Conservation (phyloP, 805 yeast species). For the Candida ficus region DNA sequence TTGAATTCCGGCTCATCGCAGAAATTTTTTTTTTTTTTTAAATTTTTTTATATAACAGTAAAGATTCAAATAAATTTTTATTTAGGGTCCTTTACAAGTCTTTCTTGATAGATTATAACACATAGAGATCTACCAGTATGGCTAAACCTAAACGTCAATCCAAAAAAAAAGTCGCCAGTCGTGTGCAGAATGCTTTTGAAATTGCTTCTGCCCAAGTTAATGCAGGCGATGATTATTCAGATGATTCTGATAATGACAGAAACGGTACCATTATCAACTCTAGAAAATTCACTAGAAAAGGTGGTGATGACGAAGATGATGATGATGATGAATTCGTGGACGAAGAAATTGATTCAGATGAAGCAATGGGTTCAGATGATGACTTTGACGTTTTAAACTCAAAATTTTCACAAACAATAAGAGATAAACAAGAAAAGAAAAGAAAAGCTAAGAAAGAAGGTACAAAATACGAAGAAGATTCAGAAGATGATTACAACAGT, state of each 20-base stretch:
- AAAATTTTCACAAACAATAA: constrained; percentile 62
- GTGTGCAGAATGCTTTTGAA: constrained; percentile 48
- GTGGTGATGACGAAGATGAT: constrained; percentile 25
- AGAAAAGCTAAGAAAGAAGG: constrained; percentile 12
- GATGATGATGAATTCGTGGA: constrained; percentile 41
- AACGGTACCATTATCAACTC: constrained; percentile 36
- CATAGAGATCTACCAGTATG: too few relatives aligned
- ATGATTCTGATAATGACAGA: constrained; percentile 28
- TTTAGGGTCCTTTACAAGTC: not conserved
- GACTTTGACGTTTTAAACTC: constrained; percentile 60
- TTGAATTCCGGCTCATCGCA: constrained; percentile 12
- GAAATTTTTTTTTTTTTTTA: constrained; percentile 2
- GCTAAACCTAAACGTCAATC: constrained; percentile 7
- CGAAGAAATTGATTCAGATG: constrained; percentile 80
- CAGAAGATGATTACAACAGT: constrained; percentile 53
- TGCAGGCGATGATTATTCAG: constrained; percentile 19
- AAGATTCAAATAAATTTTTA: too few relatives aligned
- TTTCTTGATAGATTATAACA: too few relatives aligned
- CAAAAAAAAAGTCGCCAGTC: constrained; percentile 24
- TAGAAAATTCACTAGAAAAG: constrained; percentile 19
- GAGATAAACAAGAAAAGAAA: constrained; percentile 42
- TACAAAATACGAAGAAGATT: constrained; percentile 27
- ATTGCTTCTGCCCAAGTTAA: constrained; percentile 30
- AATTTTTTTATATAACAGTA: not conserved
- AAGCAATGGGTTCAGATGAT: constrained; percentile 80